Evolutionary conservation across 768 basidiomycete genomes (phyloP).

Genomic region (Boletellus ananas): DNA sequence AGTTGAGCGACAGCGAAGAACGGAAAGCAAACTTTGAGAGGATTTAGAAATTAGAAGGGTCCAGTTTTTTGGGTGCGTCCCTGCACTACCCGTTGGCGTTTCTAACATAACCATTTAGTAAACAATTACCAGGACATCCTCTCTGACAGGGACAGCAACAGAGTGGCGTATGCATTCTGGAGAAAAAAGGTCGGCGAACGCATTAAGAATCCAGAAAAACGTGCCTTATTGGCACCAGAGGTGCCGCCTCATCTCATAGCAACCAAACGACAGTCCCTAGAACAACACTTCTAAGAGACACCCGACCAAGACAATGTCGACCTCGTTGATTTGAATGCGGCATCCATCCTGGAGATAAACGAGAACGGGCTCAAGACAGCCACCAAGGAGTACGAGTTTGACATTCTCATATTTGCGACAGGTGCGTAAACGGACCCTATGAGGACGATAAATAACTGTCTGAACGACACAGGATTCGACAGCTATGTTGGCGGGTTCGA

Average conservation of each 20-base stretch:
- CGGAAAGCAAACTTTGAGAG: constrained; percentile 9
- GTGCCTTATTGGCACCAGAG: constrained; percentile 11
- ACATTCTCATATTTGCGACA: constrained; percentile 16
- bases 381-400: constrained; percentile 6
- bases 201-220: constrained; percentile 10
- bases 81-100: too few species aligned
- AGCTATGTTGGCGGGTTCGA: constrained; percentile 2
- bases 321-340: constrained; percentile 6
- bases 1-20: constrained; percentile 6
- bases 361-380: constrained; percentile 8
- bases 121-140: constrained; percentile 4
- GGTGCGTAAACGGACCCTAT: not conserved
- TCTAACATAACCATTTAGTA: not conserved
- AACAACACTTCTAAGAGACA: constrained; percentile 11
- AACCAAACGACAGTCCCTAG: constrained; percentile 5
- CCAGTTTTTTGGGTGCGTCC: constrained; percentile 5
- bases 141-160: not conserved
- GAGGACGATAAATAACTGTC: not conserved
- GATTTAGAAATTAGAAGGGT: constrained; percentile 8
- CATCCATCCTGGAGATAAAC: constrained; percentile 8
- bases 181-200: constrained; percentile 14
- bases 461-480: constrained; percentile 10
- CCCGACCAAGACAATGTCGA: constrained; percentile 18
- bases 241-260: constrained; percentile 11
- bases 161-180: constrained; percentile 9